phyloP scores from a whole-genome alignment of 495 filamentous ascomycete genomes.

The Xylaria bambusicola region DNA sequence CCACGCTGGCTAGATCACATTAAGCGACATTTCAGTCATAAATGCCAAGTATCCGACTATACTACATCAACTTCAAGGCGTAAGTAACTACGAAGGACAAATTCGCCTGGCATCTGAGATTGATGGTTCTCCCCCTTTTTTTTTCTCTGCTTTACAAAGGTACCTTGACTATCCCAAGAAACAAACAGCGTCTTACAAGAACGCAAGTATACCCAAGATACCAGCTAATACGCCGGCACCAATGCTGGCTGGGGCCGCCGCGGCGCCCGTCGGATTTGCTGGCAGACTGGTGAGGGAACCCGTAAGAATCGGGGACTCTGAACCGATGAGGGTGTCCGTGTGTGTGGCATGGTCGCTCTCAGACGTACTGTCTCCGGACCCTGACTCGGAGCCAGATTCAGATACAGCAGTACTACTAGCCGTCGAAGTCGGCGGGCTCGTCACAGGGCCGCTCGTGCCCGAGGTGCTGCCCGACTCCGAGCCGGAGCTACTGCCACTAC shows the following conservation, averaged over 20 bases:
- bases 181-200: slow-evolving; percentile 18
- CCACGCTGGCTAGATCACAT: too few relatives aligned
- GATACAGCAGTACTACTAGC: neutral
- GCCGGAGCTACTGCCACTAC: neutral
- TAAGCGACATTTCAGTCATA: too few relatives aligned
- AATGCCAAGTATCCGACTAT: too few relatives aligned
- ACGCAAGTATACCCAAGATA: slow-evolving; percentile 26
- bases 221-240: slow-evolving; percentile 30
- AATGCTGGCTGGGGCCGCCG: slow-evolving; percentile 22
- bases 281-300: slow-evolving; percentile 18
- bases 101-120: neutral
- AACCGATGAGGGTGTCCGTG: slow-evolving; percentile 14
- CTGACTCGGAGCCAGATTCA: neutral
- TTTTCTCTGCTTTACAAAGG: neutral
- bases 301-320: neutral
- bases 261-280: slow-evolving; percentile 18
- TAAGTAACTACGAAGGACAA: neutral
- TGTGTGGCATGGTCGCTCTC: slow-evolving; percentile 3
- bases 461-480: too few relatives aligned
- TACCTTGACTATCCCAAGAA: too few relatives aligned
- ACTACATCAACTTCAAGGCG: neutral
- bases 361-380: neutral
- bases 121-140: neutral
- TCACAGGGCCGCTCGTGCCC: neutral
- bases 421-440: neutral